A percentile compares a stretch with the other conserved stretches of the same genome.
Conservation (phyloP, 768 basidiomycete genomes). For the Leccinum barrowsii region DNA sequence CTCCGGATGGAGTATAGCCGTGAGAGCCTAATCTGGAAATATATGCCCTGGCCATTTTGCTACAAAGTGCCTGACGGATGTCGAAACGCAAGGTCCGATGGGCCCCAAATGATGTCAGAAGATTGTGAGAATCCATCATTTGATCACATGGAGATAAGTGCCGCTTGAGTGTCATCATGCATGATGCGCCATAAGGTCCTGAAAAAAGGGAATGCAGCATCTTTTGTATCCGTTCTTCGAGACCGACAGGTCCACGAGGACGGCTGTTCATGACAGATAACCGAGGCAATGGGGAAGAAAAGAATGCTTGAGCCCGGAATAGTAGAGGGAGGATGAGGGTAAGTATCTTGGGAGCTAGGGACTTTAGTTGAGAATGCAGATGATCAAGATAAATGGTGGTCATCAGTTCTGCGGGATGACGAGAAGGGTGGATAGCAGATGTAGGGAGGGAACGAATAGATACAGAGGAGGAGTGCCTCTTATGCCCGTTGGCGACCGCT, state of each 20-base stretch:
- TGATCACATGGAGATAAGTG: slow-evolving; percentile 45
- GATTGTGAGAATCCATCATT: slow-evolving; percentile 21
- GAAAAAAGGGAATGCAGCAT: slow-evolving; percentile 54
- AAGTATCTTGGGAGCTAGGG: slow-evolving; percentile 52
- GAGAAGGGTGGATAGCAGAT: slow-evolving; percentile 29
- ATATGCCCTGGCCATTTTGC: slow-evolving; percentile 64
- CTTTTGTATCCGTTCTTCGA: slow-evolving; percentile 58
- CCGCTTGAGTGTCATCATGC: slow-evolving; percentile 58
- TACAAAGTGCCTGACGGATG: slow-evolving; percentile 57
- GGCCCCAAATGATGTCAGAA: slow-evolving; percentile 51
- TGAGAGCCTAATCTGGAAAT: slow-evolving; percentile 52
- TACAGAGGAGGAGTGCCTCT: slow-evolving; percentile 59
- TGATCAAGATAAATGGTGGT: slow-evolving; percentile 61
- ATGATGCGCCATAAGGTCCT: slow-evolving; percentile 63
- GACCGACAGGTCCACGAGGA: slow-evolving; percentile 27
- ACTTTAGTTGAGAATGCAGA: slow-evolving; percentile 57
- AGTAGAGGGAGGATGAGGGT: slow-evolving; percentile 61
- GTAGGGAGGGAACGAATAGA: slow-evolving; percentile 45
- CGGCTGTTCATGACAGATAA: slow-evolving; percentile 49
- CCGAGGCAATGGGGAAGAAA: slow-evolving; percentile 63
- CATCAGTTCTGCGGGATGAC: slow-evolving; percentile 61
- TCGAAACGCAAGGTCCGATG: slow-evolving; percentile 60
- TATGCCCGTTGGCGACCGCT: slow-evolving; percentile 39
- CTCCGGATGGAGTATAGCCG: slow-evolving; percentile 57
- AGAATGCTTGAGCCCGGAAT: slow-evolving; percentile 67